Percentiles rank a stretch among this genome's conserved stretches.
Evolutionary conservation across 2,329 filamentous ascomycete species (phyloP).

Genomic region (Chrysoporthe deuterocubensis): DNA sequence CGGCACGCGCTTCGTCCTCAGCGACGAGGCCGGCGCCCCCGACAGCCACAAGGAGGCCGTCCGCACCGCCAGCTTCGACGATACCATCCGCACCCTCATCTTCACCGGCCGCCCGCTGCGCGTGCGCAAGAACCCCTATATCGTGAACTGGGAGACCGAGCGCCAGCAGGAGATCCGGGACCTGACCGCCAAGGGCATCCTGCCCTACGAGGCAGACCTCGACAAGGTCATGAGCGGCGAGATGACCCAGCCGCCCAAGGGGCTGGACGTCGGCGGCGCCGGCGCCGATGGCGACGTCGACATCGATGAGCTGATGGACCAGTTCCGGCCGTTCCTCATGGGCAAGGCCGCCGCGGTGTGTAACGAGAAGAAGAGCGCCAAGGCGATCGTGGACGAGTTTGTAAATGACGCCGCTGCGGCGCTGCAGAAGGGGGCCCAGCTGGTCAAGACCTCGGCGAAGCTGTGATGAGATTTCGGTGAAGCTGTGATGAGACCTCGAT

Average conservation of each 20-base stretch:
- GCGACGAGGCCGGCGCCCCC: conserved; percentile 91
- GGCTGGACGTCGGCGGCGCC: conserved; percentile 68
- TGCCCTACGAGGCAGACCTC: conserved; percentile 93
- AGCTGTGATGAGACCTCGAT: background rate
- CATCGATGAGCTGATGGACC: conserved; percentile 87
- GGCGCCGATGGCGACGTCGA: conserved; percentile 66
- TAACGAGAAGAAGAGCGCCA: conserved; percentile 89
- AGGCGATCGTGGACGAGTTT: conserved; percentile 93
- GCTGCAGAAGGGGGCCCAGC: conserved; percentile 69
- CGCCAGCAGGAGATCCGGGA: conserved; percentile 89
- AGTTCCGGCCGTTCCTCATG: conserved; percentile 91
- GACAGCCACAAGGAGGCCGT: conserved; percentile 96
- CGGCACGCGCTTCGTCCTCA: conserved; percentile 92
- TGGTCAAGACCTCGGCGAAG: conserved; percentile 63
- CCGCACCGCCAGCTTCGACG: conserved; percentile 86
- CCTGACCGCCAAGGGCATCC: conserved; percentile 83
- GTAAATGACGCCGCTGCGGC: conserved; percentile 77
- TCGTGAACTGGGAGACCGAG: conserved; percentile 95
- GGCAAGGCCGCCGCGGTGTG: conserved; percentile 94
- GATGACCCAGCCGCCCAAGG: conserved; percentile 66
- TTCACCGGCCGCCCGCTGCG: conserved; percentile 96
- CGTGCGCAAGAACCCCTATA: conserved; percentile 92
- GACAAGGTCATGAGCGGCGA: conserved; percentile 75
- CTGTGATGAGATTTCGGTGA: conserved; percentile 53
- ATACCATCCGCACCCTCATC: conserved; percentile 96